A percentile compares a stretch with the other conserved stretches of the same genome.
Evolutionary conservation across 345 rosid genomes (phyloP).

Genomic region (Dipteronia dyeriana): DNA sequence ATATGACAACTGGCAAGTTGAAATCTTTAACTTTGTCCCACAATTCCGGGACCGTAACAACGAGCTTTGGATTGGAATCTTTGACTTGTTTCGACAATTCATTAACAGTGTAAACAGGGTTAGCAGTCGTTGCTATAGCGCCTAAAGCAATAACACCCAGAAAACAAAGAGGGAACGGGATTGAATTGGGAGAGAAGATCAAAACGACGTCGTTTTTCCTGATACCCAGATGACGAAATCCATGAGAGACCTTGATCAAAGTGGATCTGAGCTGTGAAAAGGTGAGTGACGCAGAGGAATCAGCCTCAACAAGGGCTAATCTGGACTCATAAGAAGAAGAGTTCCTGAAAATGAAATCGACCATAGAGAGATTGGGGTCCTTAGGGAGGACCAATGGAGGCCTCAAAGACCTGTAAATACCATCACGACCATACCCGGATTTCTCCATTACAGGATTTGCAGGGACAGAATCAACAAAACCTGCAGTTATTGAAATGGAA

Average conservation of each 20-base stretch:
- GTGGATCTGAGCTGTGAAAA: constrained; percentile 65
- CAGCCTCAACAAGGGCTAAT: constrained; percentile 74
- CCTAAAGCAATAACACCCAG: constrained; percentile 69
- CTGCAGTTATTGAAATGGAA: too few relatives aligned
- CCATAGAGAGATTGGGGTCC: constrained; percentile 63
- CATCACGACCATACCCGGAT: constrained; percentile 87
- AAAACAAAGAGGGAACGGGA: constrained; percentile 73
- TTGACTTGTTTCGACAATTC: constrained; percentile 71
- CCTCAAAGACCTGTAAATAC: constrained; percentile 74
- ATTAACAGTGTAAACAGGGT: constrained; percentile 63
- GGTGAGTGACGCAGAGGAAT: constrained; percentile 49
- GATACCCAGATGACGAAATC: constrained; percentile 63
- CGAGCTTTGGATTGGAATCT: constrained; percentile 69
- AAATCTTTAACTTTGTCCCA: constrained; percentile 62
- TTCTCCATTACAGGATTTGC: constrained; percentile 52
- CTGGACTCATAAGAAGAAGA: constrained; percentile 53
- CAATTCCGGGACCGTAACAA: constrained; percentile 60
- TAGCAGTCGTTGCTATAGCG: constrained; percentile 70
- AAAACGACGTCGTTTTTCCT: constrained; percentile 65
- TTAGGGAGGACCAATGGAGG: constrained; percentile 56
- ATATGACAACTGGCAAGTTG: constrained; percentile 55
- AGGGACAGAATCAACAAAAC: too few relatives aligned
- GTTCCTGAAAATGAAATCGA: constrained; percentile 60
- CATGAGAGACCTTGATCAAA: constrained; percentile 61
- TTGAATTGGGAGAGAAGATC: constrained; percentile 78